Evolutionary conservation across 352 stramenopile species (phyloP), one percentile per base, ranked within the genome.

Genomic region (Hyaloperonospora brassicae): DNA sequence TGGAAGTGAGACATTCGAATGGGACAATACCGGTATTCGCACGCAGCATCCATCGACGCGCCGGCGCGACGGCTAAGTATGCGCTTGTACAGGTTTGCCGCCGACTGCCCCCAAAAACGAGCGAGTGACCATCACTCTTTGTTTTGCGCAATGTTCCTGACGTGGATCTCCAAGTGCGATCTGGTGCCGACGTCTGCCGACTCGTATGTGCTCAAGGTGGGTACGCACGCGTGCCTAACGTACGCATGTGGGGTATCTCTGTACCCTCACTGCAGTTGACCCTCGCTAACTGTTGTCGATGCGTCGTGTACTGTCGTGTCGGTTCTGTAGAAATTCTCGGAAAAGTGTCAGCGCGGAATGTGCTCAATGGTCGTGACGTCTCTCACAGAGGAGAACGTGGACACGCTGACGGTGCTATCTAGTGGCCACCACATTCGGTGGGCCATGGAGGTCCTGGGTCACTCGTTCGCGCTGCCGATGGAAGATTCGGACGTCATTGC

Each of bases 121-220:
- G 27, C 3, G 7, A 31, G 27, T 31, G 27, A 31, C 27, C 2
- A 24, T 31, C 27, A 31, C 36, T 21, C 39, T 44, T 22, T 21
- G 5, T 22, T 44, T n/a, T 44, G 24, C 52, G 57, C 31, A 48
- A 94, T 94, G 84, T 94, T 94, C 57, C 75, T 94, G 38, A 76
- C 75, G 50, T 94, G 84, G 84, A 79, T 94, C 62, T 72, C 73
- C 68, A 94, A 94, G 68, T 92, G 81, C 63, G 84, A 94, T 66
- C 75, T 94, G 38, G 74, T 92, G 59, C 72, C 83, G 36, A 53
- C 72, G 12, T 66, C 76, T 24, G 22, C 68, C 13, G 84, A 94
- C 57, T 76, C 81, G 39, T 71, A 94, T 36, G 81, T 94, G 41
- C 76, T 94, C 52, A 91, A 92, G 64, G 77, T 84, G 44, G 46